Evolutionary conservation across 164 flowering plant genomes (phyloP).

Genomic region (Umbellularia californica): DNA sequence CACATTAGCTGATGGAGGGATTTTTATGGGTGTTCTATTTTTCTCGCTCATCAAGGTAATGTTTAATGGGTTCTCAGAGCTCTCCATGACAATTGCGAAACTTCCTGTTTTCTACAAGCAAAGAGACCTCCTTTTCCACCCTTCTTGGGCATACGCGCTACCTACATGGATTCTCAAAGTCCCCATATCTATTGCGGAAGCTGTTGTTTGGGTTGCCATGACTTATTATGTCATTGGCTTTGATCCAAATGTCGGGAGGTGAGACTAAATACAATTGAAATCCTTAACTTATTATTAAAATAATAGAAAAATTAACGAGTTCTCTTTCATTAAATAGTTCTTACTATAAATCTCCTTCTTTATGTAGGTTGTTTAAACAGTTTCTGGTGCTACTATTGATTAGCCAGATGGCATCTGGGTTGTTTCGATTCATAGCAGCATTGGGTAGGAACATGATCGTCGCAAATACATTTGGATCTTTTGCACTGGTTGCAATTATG

Average conservation of each 20-base stretch:
- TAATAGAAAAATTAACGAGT: too few relatives aligned
- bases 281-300: neutral
- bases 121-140: constrained; percentile 46
- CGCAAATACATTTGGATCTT: constrained; percentile 19
- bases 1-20: constrained; percentile 29
- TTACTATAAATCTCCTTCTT: neutral
- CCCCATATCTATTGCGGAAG: constrained; percentile 14
- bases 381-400: constrained; percentile 6
- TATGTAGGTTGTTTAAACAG: constrained; percentile 16
- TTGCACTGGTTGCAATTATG: constrained; percentile 11
- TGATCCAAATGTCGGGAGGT: constrained; percentile 38
- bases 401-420: constrained; percentile 12
- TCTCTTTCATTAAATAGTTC: neutral
- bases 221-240: constrained; percentile 19
- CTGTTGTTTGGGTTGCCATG: constrained; percentile 7
- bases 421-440: constrained; percentile 12
- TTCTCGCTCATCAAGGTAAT: constrained; percentile 18
- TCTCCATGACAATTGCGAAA: constrained; percentile 32
- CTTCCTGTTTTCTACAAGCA: constrained; percentile 67
- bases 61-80: constrained; percentile 47
- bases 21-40: constrained; percentile 42
- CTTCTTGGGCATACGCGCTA: constrained; percentile 27
- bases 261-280: neutral
- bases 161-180: constrained; percentile 19
- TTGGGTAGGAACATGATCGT: constrained; percentile 16